phyloP scores from a whole-genome alignment of 305 asterid genomes.

The Solanum hybrid region DNA sequence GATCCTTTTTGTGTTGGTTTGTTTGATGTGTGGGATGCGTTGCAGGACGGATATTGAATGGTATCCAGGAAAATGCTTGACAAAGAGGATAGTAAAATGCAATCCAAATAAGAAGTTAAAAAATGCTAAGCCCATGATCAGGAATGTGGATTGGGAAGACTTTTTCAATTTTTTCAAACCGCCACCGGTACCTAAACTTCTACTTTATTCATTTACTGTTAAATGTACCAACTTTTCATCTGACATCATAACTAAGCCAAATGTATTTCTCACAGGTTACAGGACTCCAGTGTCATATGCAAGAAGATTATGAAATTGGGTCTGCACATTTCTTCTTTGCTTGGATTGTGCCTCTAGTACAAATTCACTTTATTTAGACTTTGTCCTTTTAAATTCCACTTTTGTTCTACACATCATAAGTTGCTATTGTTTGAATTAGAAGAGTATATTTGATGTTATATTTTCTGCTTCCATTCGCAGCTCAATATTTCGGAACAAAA shows the following conservation, averaged over 20 bases:
- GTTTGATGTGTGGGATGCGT: neutral
- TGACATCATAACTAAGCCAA: neutral
- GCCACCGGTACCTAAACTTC: slow-evolving; percentile 41
- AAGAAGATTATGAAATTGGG: neutral
- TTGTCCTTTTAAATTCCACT: neutral
- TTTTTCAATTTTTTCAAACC: slow-evolving; percentile 62
- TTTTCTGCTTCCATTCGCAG: neutral
- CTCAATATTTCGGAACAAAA: neutral
- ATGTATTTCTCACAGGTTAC: neutral
- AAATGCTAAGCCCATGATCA: slow-evolving; percentile 43
- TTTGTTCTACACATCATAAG: neutral
- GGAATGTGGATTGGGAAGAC: slow-evolving; percentile 51
- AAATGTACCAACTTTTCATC: neutral
- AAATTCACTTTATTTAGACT: neutral
- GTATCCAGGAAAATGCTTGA: slow-evolving; percentile 50
- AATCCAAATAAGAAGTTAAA: slow-evolving; percentile 45
- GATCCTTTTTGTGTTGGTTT: neutral
- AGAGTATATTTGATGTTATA: neutral
- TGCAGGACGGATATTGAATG: slow-evolving; percentile 44
- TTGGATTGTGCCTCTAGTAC: neutral
- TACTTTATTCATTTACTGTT: neutral
- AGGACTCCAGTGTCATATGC: neutral
- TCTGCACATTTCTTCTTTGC: neutral
- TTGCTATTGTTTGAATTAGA: neutral
- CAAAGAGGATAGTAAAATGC: slow-evolving; percentile 60